Evolutionary conservation across 805 yeast species (phyloP), one percentile per base, ranked within the genome.

Genomic region (Spathaspora sp.): DNA sequence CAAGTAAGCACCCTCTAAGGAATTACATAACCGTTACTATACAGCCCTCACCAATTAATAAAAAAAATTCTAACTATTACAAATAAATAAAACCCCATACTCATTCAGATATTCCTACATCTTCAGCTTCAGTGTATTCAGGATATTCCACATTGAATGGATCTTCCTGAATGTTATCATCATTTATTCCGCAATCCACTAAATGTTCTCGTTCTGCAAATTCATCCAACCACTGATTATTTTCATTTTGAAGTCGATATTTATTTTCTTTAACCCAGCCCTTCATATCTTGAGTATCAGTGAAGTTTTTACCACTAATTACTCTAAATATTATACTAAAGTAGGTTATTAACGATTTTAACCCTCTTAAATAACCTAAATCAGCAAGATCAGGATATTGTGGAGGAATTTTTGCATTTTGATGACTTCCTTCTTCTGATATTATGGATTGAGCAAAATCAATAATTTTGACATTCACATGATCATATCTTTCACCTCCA

Each of bases 381-480:
- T 94, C 99, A 14, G 89, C 84, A 40, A 69, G 64, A 9, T 75
- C 68, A 1, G 82, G 81, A 59, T 85, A 83, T 42, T 66, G 72
- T 1, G 97, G 97, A 2, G 97, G 96, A 49, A 83, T 86, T 1
- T 80, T 76, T 29, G 63, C 59, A 19, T 49, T 28, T 31, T 49
- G 42, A 18, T 49, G 48, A 11, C 45, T 53, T n/a, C 74, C 71
- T 52, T 80, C 81, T 43, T 81, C 85, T 2, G 82, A 82, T 31
- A 90, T 87, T 14, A 90, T 86, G 61, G 96, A 87, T 64, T 92
- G 96, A 1, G 98, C 98, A 76, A 94, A 94, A 70, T 94, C 99
- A 58, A 94, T 94, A 50, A 96, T 79, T 55, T 91, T 82, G n/a
- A 91, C 82, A 54, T 62, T 64, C 44, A 73, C 56, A 16, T 57